Evolutionary conservation across 768 basidiomycete species (phyloP).

Genomic region (Lactarius hengduanensis): DNA sequence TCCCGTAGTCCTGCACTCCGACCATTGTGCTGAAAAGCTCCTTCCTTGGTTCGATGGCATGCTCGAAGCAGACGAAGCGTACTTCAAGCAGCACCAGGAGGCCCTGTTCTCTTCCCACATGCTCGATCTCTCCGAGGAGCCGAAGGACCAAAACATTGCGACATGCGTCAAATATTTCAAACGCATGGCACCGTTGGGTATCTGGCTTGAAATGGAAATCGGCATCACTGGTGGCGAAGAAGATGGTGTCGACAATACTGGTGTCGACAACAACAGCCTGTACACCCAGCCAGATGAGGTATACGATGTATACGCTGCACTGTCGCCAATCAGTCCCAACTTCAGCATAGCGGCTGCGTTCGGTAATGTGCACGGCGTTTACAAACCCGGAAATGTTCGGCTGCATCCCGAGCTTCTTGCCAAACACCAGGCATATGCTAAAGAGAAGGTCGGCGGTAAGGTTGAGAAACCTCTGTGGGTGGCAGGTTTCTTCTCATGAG

Average conservation of each 20-base stretch:
- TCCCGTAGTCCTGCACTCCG: constrained; percentile 95
- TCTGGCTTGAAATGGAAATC: constrained; percentile 99
- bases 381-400: constrained; percentile 97
- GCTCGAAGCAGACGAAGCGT: constrained; percentile 93
- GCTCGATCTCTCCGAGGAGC: constrained; percentile 94
- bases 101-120: constrained; percentile 96
- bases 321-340: constrained; percentile 81
- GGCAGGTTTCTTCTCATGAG: neutral
- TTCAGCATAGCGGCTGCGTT: constrained; percentile 98
- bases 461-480: constrained; percentile 79
- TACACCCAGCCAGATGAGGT: constrained; percentile 99
- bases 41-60: constrained; percentile 99
- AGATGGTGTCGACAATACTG: constrained; percentile 98
- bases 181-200: constrained; percentile 86
- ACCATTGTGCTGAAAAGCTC: constrained; percentile 98
- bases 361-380: constrained; percentile 99
- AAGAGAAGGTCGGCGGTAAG: constrained; percentile 61
- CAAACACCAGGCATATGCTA: constrained; percentile 83
- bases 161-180: constrained; percentile 93
- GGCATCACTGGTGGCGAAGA: constrained; percentile 99
- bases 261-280: constrained; percentile 86
- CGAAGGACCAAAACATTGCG: constrained; percentile 92
- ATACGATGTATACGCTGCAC: constrained; percentile 84
- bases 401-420: constrained; percentile 88
- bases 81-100: constrained; percentile 86